A percentile compares a stretch with the other conserved stretches of the same genome.
Conservation (phyloP, 257 asterid species). For the Jacaranda mimosifolia region DNA sequence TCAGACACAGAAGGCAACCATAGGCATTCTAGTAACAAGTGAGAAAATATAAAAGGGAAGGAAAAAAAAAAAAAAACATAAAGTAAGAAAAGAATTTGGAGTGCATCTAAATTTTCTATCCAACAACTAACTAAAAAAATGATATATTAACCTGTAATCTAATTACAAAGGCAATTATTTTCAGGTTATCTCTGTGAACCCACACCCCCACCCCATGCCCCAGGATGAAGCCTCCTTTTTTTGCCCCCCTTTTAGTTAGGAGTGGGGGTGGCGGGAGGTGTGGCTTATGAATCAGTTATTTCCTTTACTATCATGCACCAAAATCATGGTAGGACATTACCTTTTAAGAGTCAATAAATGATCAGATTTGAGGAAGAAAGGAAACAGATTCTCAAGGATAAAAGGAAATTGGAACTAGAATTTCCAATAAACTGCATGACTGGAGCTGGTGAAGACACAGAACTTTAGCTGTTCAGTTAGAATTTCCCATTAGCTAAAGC, state of each 20-base stretch:
- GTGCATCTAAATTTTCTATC: not conserved
- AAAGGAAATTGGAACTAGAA: not conserved
- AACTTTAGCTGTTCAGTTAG: not conserved
- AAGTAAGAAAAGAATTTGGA: not conserved
- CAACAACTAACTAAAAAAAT: too few species aligned
- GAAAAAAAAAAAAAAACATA: not conserved
- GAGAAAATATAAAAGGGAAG: not conserved
- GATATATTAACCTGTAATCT: too few species aligned
- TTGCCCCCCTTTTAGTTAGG: too few species aligned
- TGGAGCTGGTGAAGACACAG: not conserved
- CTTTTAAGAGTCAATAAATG: not conserved
- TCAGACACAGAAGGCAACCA: not conserved
- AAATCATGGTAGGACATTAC: not conserved
- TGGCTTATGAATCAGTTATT: too few species aligned
- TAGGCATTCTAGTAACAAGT: not conserved
- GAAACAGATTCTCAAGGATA: not conserved
- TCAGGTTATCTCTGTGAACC: too few species aligned
- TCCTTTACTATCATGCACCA: not conserved
- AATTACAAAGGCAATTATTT: too few species aligned
- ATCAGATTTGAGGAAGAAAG: not conserved
- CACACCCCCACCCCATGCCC: too few species aligned
- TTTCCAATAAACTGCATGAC: not conserved
- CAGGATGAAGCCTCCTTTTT: too few species aligned
- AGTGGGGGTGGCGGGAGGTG: too few species aligned
- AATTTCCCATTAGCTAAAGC: slow-evolving; percentile 25